phyloP scores from a whole-genome alignment of 441 rosid genomes.

The Euphorbia schlechtendalii region DNA sequence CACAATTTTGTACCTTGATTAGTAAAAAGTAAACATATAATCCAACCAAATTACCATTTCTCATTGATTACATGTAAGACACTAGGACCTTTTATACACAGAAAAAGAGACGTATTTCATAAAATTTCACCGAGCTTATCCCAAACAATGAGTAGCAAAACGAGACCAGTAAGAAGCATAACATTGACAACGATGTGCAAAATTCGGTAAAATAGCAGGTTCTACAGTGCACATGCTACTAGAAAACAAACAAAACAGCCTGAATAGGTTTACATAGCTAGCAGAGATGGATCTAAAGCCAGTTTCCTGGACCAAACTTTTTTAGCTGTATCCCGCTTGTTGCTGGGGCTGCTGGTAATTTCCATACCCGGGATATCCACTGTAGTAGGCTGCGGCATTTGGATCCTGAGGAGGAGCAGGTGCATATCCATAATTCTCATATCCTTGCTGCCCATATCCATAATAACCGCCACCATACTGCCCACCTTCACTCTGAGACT shows the following conservation, averaged over 20 bases:
- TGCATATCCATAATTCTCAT: constrained; percentile 69
- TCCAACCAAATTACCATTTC: no score
- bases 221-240: constrained; percentile 22
- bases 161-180: neutral
- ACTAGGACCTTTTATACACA: no score
- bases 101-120: no score
- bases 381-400: constrained; percentile 47
- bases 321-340: constrained; percentile 54
- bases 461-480: constrained; percentile 30
- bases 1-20: no score
- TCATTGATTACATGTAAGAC: no score
- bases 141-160: neutral
- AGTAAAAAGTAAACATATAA: no score
- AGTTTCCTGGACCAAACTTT: constrained; percentile 8
- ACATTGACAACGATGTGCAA: constrained; percentile 4
- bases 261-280: constrained; percentile 13
- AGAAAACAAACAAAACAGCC: constrained; percentile 20
- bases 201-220: constrained; percentile 8
- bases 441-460: constrained; percentile 53
- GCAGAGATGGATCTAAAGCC: constrained; percentile 1
- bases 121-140: neutral
- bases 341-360: constrained; percentile 45
- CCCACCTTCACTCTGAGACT: constrained; percentile 46
- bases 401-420: constrained; percentile 74
- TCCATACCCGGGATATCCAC: constrained; percentile 68